A percentile compares a stretch with the other conserved stretches of the same genome.
Evolutionary conservation across 1,139 yeast species (phyloP).

Genomic region (Magnusiomyces tetraspermus): DNA sequence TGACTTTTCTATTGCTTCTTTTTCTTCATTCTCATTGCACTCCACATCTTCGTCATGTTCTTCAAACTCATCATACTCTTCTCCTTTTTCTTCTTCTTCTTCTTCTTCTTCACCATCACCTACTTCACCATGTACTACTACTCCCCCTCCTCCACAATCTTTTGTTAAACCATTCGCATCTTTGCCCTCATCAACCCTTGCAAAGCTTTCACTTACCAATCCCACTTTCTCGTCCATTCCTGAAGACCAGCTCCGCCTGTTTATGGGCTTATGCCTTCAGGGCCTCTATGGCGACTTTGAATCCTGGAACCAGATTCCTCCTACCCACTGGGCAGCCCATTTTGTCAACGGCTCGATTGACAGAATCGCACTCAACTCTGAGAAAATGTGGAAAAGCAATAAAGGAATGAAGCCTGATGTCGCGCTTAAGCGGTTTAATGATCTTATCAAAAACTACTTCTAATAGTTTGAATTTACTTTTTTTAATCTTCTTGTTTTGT

Average conservation of each 20-base stretch:
- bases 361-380: conserved; percentile 3
- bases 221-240: conserved; percentile 4
- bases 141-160: background rate
- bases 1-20: too few relatives aligned
- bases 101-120: background rate
- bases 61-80: background rate
- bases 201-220: background rate
- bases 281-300: conserved; percentile 6
- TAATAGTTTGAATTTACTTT: background rate
- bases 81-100: background rate
- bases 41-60: background rate
- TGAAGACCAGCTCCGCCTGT: conserved; percentile 3
- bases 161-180: background rate
- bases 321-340: conserved; percentile 3
- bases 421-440: conserved; percentile 4
- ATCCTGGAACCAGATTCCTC: background rate
- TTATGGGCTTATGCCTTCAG: conserved; percentile 1
- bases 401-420: conserved; percentile 3
- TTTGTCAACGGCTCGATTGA: conserved; percentile 2
- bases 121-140: background rate
- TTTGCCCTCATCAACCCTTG: background rate
- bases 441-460: background rate
- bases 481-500: background rate
- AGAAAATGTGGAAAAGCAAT: conserved; percentile 1
- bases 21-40: background rate